These are phyloP conservation scores for Ustilago esculenta DNA, from an alignment of 1,284 basidiomycete species.

Conservation along the genomic window DNA sequence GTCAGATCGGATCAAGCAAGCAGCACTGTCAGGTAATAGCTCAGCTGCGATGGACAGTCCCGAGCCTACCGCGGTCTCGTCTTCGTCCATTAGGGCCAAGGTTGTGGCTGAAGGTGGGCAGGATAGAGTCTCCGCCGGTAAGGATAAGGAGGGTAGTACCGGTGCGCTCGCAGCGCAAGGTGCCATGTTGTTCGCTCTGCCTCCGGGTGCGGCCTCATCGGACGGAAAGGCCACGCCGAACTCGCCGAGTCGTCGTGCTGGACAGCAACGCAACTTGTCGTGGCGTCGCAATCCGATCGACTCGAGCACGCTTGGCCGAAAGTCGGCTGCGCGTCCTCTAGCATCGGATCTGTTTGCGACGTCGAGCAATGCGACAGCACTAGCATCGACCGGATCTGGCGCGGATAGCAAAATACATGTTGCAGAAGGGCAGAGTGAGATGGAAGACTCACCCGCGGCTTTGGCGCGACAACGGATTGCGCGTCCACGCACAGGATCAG, in stretches of 20 bases:
- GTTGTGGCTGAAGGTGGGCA: neutral
- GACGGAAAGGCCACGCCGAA: neutral
- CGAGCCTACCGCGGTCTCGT: neutral
- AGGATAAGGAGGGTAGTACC: neutral
- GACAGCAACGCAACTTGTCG: conserved; percentile 2
- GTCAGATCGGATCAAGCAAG: conserved; percentile 47
- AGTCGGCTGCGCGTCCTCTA: conserved; percentile 8
- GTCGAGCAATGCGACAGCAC: neutral
- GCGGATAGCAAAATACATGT: too few species aligned
- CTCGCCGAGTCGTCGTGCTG: neutral
- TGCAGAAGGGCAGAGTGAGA: neutral
- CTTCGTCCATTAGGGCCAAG: neutral
- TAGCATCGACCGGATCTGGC: too few species aligned
- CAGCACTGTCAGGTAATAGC: conserved; percentile 25
- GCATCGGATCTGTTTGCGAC: conserved; percentile 20
- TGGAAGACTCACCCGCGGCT: conserved; percentile 2
- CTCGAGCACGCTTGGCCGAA: conserved; percentile 20
- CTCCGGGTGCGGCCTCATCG: conserved; percentile 1
- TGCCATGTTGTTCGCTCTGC: conserved; percentile 11
- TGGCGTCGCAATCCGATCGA: conserved; percentile 15
- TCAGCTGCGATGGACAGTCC: conserved; percentile 16
- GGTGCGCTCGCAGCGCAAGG: conserved; percentile 2
- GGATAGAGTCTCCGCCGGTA: neutral
- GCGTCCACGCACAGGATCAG: conserved; percentile 17
- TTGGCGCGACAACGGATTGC: conserved; percentile 21